Evolutionary conservation across 164 flowering plant species (phyloP).

Genomic region (Vitis vinifera): ASM3070453v1 NC_081808.1:1446501-1447000

Average conservation of each 20-base stretch:
- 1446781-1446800: too few relatives aligned
- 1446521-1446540: too few relatives aligned
- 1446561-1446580: too few relatives aligned
- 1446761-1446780: neutral
- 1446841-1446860: too few relatives aligned
- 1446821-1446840: too few relatives aligned
- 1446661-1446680: conserved; percentile 6
- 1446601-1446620: too few relatives aligned
- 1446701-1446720: conserved; percentile 1
- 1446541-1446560: too few relatives aligned
- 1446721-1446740: conserved; percentile 7
- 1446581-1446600: too few relatives aligned
- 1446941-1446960: neutral
- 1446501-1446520: too few relatives aligned
- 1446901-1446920: conserved; percentile 1
- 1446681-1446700: conserved; percentile 7
- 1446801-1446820: too few relatives aligned
- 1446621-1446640: neutral
- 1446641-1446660: neutral
- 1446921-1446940: conserved; percentile 4
- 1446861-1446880: neutral
- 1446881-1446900: neutral
- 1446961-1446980: conserved; percentile 4
- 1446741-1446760: conserved; percentile 1
- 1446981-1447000: conserved; percentile 1